Evolutionary conservation across 176 grass and related monocot species (phyloP).

Genomic region (Cocos nucifera): DNA sequence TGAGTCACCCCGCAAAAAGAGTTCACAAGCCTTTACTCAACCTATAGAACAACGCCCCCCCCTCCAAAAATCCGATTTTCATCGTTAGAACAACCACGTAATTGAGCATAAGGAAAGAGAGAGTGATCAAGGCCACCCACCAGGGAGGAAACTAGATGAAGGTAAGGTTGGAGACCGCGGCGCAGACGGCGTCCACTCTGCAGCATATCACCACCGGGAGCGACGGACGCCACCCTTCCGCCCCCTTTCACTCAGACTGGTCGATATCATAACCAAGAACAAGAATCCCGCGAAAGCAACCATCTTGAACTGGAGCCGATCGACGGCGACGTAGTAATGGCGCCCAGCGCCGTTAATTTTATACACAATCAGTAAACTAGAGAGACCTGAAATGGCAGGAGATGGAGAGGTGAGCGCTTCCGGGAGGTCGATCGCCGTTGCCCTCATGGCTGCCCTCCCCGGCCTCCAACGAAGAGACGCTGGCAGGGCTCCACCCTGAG

Average conservation of each 20-base stretch:
- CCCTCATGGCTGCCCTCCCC: too few relatives aligned
- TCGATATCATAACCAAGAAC: too few relatives aligned
- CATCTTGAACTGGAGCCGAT: slow-evolving; percentile 79
- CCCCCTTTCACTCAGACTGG: background rate
- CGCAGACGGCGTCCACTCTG: slow-evolving; percentile 65
- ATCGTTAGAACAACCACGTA: too few relatives aligned
- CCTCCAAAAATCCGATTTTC: too few relatives aligned
- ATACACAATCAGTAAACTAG: background rate
- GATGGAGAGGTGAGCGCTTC: slow-evolving; percentile 30
- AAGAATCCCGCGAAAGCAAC: background rate
- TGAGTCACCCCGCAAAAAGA: too few relatives aligned
- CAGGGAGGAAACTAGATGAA: slow-evolving; percentile 61
- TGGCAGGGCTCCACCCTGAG: too few relatives aligned
- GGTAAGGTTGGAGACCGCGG: slow-evolving; percentile 48
- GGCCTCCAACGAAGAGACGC: too few relatives aligned
- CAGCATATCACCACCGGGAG: slow-evolving; percentile 56
- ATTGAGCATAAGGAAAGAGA: background rate
- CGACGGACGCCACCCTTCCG: slow-evolving; percentile 34
- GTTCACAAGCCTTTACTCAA: too few relatives aligned
- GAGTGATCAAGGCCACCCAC: slow-evolving; percentile 23
- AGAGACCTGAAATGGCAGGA: slow-evolving; percentile 18
- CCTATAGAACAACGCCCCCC: too few relatives aligned
- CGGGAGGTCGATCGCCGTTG: background rate
- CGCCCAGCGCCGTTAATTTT: slow-evolving; percentile 33
- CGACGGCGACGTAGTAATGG: slow-evolving; percentile 70